phyloP scores from a whole-genome alignment of 2,329 filamentous ascomycete species.

The Akanthomyces dipterigenus region DNA sequence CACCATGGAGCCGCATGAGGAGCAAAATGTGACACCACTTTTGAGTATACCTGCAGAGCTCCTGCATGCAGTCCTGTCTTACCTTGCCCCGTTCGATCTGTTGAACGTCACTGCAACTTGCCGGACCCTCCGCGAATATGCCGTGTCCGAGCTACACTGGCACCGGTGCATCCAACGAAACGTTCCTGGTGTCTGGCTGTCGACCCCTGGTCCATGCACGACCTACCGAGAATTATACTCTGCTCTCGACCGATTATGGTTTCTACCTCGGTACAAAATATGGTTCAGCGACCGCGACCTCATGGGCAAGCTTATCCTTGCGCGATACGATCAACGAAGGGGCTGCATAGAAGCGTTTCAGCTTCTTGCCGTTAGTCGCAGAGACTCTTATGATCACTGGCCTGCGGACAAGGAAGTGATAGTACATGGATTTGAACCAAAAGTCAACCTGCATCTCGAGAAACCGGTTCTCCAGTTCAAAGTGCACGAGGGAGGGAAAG shows the following conservation, averaged over 20 bases:
- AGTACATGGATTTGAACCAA: conserved; percentile 67
- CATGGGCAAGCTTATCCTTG: conserved; percentile 67
- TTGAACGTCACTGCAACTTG: conserved; percentile 54
- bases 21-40: conserved; percentile 25
- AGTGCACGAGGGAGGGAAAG: conserved; percentile 17
- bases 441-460: conserved; percentile 65
- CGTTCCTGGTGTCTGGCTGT: conserved; percentile 50
- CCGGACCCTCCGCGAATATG: conserved; percentile 50
- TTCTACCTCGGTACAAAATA: conserved; percentile 69
- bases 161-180: conserved; percentile 60
- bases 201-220: conserved; percentile 48
- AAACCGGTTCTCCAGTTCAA: conserved; percentile 60
- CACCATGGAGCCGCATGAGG: conserved; percentile 2
- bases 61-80: conserved; percentile 62
- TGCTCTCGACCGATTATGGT: conserved; percentile 76
- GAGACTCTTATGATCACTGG: conserved; percentile 56
- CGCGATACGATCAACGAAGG: conserved; percentile 65
- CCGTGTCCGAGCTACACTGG: conserved; percentile 66
- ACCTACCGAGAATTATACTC: conserved; percentile 67
- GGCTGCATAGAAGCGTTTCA: conserved; percentile 77
- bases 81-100: conserved; percentile 60
- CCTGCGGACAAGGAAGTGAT: conserved; percentile 56
- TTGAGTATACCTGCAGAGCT: conserved; percentile 66
- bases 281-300: conserved; percentile 77
- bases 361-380: conserved; percentile 58